Evolutionary conservation across 2,329 filamentous ascomycete genomes (phyloP).

Genomic region (Boeremia exigua): DNA sequence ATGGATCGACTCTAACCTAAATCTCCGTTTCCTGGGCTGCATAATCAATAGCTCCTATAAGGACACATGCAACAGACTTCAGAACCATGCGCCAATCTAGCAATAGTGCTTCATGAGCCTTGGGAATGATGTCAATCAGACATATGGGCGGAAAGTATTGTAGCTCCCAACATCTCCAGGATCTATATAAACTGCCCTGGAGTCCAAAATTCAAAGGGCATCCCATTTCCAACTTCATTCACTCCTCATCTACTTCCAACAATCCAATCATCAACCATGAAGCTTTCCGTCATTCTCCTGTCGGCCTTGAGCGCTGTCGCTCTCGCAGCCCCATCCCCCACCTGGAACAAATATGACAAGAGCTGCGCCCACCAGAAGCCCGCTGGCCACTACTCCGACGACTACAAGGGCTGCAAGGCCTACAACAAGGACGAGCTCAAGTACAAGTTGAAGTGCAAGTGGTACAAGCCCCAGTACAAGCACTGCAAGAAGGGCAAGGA

Average conservation of each 20-base stretch:
- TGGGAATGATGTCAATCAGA: slow-evolving; percentile 1
- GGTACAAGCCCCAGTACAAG: slow-evolving; percentile 7
- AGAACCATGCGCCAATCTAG: not conserved
- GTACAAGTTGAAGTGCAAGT: slow-evolving; percentile 2
- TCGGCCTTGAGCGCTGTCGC: slow-evolving; percentile 6
- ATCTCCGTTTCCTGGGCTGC: slow-evolving; percentile 3
- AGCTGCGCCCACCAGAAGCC: slow-evolving; percentile 7
- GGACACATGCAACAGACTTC: not conserved
- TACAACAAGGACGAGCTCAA: slow-evolving; percentile 7
- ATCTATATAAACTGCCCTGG: slow-evolving; percentile 4
- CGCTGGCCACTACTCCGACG: not conserved
- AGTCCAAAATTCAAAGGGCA: not conserved
- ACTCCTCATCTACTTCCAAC: not conserved
- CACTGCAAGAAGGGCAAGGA: not conserved
- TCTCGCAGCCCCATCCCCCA: slow-evolving; percentile 5
- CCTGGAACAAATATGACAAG: slow-evolving; percentile 1
- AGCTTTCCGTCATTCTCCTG: not conserved
- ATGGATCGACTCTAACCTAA: not conserved
- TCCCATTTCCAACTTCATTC: not conserved
- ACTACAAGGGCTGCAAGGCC: slow-evolving; percentile 5
- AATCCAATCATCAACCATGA: not conserved
- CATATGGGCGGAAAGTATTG: not conserved
- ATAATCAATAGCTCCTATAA: slow-evolving; percentile 9
- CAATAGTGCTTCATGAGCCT: not conserved
- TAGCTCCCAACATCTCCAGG: not conserved